Percentiles rank a stretch among this genome's conserved stretches.
Evolutionary conservation across 2,329 filamentous ascomycete species (phyloP).

Genomic region (Mariannaea sp.): DNA sequence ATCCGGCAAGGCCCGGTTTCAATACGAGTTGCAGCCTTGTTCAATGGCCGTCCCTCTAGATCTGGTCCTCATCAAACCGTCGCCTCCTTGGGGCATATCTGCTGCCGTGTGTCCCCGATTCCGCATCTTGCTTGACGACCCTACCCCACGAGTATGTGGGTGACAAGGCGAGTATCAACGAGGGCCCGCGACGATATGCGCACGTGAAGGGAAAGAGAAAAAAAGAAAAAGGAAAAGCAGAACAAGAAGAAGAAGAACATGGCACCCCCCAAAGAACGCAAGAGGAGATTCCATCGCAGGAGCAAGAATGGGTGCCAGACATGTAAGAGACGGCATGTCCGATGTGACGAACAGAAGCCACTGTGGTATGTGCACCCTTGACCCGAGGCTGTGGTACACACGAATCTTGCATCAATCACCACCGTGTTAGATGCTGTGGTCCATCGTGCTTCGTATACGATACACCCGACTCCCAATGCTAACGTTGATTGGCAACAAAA

Average conservation of each 20-base stretch:
- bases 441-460: conserved; percentile 16
- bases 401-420: conserved; percentile 32
- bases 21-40: conserved; percentile 35
- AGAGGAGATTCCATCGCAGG: conserved; percentile 45
- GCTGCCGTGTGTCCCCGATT: conserved; percentile 32
- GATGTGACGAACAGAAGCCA: conserved; percentile 52
- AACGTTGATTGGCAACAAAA: conserved; percentile 30
- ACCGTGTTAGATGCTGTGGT: conserved; percentile 15
- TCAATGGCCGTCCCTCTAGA: conserved; percentile 33
- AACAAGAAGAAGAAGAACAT: too few species aligned
- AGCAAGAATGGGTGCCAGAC: conserved; percentile 45
- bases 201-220: too few species aligned
- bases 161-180: conserved; percentile 23
- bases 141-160: conserved; percentile 35
- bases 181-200: conserved; percentile 21
- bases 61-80: conserved; percentile 28
- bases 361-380: conserved; percentile 47
- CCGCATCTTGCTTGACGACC: conserved; percentile 29
- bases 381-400: conserved; percentile 33
- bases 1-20: conserved; percentile 37
- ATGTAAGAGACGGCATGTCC: conserved; percentile 50
- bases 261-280: conserved; percentile 44
- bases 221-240: too few species aligned
- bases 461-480: conserved; percentile 20
- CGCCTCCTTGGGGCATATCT: conserved; percentile 35